These are phyloP conservation scores for Amanita thiersii DNA, from an alignment of 768 basidiomycete genomes.

Conservation along the genomic window DNA sequence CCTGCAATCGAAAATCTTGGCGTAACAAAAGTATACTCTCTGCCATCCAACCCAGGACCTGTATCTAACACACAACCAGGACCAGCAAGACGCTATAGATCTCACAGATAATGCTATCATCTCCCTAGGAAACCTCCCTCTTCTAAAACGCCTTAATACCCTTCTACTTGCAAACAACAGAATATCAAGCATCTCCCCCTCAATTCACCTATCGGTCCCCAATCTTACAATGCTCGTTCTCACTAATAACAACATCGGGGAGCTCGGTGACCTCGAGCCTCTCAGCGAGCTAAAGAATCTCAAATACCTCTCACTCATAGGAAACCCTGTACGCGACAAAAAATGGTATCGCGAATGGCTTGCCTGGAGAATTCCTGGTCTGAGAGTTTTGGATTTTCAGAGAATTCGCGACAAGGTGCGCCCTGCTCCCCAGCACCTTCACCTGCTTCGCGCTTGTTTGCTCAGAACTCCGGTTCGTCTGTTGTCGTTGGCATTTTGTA, in stretches of 20 bases:
- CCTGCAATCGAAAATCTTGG: constrained; percentile 95
- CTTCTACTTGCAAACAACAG: constrained; percentile 88
- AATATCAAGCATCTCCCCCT: constrained; percentile 73
- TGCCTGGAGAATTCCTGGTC: constrained; percentile 76
- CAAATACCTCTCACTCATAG: constrained; percentile 68
- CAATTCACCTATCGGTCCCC: constrained; percentile 75
- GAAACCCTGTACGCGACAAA: constrained; percentile 82
- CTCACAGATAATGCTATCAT: constrained; percentile 87
- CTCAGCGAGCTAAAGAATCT: constrained; percentile 69
- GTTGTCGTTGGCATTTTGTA: constrained; percentile 23
- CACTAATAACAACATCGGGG: constrained; percentile 72
- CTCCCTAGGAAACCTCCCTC: constrained; percentile 76
- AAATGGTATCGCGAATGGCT: constrained; percentile 98
- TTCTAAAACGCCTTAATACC: constrained; percentile 76
- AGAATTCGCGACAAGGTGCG: constrained; percentile 91
- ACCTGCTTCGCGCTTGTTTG: constrained; percentile 16
- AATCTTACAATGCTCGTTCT: constrained; percentile 80
- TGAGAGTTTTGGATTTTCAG: constrained; percentile 93
- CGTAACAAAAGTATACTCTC: constrained; percentile 66
- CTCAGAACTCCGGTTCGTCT: constrained; percentile 9
- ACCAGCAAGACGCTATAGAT: constrained; percentile 92
- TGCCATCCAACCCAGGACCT: constrained; percentile 10
- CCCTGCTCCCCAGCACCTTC: constrained; percentile 29
- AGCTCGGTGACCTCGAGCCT: constrained; percentile 81
- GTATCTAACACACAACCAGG: constrained; percentile 34